Base-by-base conservation (phyloP, 208 protist genomes). In the Vickermania ingenoplastis region DNA sequence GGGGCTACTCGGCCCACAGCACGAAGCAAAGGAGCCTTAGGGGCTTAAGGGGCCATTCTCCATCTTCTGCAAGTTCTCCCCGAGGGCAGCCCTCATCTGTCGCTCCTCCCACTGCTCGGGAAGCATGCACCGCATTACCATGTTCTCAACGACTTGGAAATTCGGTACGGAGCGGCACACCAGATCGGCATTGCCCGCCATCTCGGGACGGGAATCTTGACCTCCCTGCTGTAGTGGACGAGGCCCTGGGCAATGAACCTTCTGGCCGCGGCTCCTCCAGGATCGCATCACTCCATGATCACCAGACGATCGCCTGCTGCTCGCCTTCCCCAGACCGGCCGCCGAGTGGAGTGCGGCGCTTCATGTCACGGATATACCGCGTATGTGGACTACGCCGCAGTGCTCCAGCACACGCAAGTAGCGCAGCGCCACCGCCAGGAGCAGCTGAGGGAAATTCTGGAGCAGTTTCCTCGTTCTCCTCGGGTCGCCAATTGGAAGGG, bases 1-100 rank as follows among this genome's bases (percentile, higher is more conserved):
- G 53, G 60, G 25, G 50, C 3, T 73, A 45, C 56, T 45, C 55
- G 0, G 61, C 61, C 5, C 67, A 73, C 67, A 73, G 67, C 50
- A 51, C 63, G 7, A 66, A 60, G 57, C 54, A 48, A 50, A n/a
- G n/a, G n/a, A n/a, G n/a, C n/a, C n/a, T n/a, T n/a, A n/a, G n/a
- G n/a, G n/a, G n/a, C n/a, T n/a, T n/a, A n/a, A 7, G 41, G 61
- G 4, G 67, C 57, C 2, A 64, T 61, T 23, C 5, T 57, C n/a
- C 51, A 53, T 51, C 22, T 71, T 1, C 45, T 59, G 3, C 30
- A 63, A 29, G 14, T 48, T 0, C 1, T 59, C 0, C 56, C 45
- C 7, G 31, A 29, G 30, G n/a, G n/a, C n/a, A n/a, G n/a, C n/a
- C n/a, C n/a, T n/a, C n/a, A n/a, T n/a, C n/a, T n/a, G n/a, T 17